Conservation (phyloP, 2,329 filamentous ascomycete genomes). For the Talaromyces sp. region DNA sequence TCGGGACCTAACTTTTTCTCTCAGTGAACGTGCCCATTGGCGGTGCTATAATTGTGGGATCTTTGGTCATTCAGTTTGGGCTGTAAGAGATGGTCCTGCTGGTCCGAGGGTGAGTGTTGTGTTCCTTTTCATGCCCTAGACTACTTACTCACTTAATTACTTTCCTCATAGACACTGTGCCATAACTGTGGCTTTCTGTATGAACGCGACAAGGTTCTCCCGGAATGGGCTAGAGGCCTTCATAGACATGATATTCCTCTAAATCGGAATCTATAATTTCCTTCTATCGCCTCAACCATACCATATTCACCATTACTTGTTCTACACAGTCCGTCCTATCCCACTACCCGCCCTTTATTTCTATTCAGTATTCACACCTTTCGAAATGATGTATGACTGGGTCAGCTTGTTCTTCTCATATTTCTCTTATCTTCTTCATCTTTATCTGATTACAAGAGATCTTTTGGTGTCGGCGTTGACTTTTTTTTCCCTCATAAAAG, state of each 20-base stretch:
- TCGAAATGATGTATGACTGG: conserved; percentile 13
- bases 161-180: conserved; percentile 64
- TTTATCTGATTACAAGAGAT: not conserved
- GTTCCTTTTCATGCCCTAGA: conserved; percentile 15
- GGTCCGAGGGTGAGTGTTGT: conserved; percentile 66
- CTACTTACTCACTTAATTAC: not conserved
- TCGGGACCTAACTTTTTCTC: not conserved
- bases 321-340: not conserved
- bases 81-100: conserved; percentile 81
- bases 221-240: conserved; percentile 68
- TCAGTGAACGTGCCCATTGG: conserved; percentile 73
- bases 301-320: not conserved
- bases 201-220: conserved; percentile 78
- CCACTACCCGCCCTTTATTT: not conserved
- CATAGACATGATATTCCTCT: conserved; percentile 49
- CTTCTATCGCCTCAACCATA: not conserved
- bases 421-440: not conserved
- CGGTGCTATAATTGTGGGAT: conserved; percentile 81
- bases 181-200: conserved; percentile 88
- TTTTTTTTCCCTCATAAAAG: not conserved
- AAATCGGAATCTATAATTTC: conserved; percentile 22
- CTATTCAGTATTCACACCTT: not conserved
- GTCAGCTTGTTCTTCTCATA: conserved; percentile 1
- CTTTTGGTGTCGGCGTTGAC: conserved; percentile 10
- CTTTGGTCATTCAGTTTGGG: conserved; percentile 89